phyloP scores from a whole-genome alignment of 2,329 filamentous ascomycete genomes.

The Stachybotrys echinatus region DNA sequence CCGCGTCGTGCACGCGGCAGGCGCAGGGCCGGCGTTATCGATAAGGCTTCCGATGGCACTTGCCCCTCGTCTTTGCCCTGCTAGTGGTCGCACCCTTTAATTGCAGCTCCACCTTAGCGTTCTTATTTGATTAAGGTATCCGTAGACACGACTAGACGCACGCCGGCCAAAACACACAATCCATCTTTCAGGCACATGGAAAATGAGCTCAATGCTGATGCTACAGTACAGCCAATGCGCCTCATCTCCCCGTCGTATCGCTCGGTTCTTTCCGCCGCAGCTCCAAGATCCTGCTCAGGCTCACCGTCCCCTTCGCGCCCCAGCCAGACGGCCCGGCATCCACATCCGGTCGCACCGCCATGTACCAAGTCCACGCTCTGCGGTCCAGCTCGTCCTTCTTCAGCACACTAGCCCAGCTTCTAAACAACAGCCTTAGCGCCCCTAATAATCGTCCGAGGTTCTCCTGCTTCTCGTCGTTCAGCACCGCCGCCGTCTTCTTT shows the following conservation, averaged over 20 bases:
- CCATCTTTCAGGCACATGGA: no score
- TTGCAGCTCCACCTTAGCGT: no score
- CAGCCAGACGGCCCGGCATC: conserved; percentile 70
- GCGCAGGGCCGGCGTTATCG: conserved; percentile 3
- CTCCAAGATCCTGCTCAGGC: conserved; percentile 59
- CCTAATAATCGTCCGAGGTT: conserved; percentile 67
- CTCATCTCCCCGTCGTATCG: neutral
- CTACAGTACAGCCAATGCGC: neutral
- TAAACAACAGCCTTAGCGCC: conserved; percentile 65
- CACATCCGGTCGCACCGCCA: conserved; percentile 69
- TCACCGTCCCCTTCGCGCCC: conserved; percentile 73
- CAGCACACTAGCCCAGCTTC: conserved; percentile 67
- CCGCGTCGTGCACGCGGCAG: neutral
- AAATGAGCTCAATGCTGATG: no score
- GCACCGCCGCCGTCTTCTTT: conserved; percentile 46
- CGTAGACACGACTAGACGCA: no score
- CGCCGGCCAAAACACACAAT: no score
- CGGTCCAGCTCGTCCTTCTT: conserved; percentile 63
- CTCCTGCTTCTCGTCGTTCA: conserved; percentile 58
- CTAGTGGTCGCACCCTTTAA: no score
- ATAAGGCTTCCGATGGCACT: no score
- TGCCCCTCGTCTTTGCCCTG: no score
- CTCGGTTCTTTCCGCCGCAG: conserved; percentile 32
- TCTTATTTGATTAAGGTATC: no score
- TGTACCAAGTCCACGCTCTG: conserved; percentile 79